Base-by-base conservation (phyloP, 768 basidiomycete species). In the Coprinopsis marcescibilis region DNA sequence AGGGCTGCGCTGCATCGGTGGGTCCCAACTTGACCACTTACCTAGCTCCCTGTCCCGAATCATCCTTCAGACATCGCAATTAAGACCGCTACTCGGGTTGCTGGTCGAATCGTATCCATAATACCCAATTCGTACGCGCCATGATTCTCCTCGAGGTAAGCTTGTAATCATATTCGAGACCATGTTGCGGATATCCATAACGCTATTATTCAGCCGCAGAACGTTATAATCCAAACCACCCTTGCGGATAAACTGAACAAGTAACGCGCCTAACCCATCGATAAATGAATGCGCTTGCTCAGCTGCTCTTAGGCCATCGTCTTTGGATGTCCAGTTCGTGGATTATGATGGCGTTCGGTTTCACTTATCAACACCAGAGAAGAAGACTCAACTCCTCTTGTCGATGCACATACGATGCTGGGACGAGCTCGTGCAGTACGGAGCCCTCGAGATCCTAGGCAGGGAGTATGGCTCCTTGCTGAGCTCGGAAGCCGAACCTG, bases 331-430 rank as follows among this genome's bases (percentile, higher is more conserved):
- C 46, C 80, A 89, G 48, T 99, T 99, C 57, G 96, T 98, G 44
- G 96, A 99, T 68, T 99, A 92, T 56, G 96, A 99, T 62, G 87
- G 91, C 40, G 93, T 97, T 45, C 81, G 92, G 35, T 99, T 97
- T 69, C 94, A 87, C 64, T 68, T 98, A 38, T 89, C 89, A 12
- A 93, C 93, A 0, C 87, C 87, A 2, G 81, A 88, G 19, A 81
- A 85, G 61, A 90, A 95, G 72, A 84, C 86, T 0, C 60, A 74
- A 3, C 71, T 98, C 17, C 70, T 89, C 30, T 77, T 99, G 17
- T 98, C 95, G 24, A 98, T 99, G 92, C 84, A 85, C 64, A 93
- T 98, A 49, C 85, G 89, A 40, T 99, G 95, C 70, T 99, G 95
- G 95, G 80, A 85, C 50, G 92, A 98, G 62, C 80, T 99, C 36